A percentile compares a stretch with the other conserved stretches of the same genome.
phyloP scores from a whole-genome alignment of 305 asterid species.

The Fraxinus floribunda region DNA sequence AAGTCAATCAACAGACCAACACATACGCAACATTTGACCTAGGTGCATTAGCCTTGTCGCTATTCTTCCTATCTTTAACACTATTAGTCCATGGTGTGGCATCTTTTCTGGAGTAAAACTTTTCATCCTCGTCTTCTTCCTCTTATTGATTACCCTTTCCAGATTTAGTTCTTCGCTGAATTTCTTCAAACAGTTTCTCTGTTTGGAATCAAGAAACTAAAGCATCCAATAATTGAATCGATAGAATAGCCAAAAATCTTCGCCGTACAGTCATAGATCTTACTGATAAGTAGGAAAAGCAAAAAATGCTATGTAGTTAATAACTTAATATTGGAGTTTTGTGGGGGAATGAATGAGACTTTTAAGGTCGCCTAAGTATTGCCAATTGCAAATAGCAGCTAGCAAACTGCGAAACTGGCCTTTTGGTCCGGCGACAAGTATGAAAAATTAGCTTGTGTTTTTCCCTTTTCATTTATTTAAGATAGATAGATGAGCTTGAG shows the following conservation, averaged over 20 bases:
- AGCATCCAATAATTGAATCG: background rate
- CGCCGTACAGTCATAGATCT: no score
- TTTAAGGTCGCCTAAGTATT: no score
- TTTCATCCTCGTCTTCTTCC: slow-evolving; percentile 62
- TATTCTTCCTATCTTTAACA: slow-evolving; percentile 73
- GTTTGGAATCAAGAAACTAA: background rate
- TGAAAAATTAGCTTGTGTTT: background rate
- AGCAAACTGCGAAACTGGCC: slow-evolving; percentile 23
- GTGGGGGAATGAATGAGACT: no score
- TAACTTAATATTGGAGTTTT: no score
- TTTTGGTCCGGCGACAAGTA: background rate
- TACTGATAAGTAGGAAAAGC: no score
- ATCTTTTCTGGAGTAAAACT: slow-evolving; percentile 51
- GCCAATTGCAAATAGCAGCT: no score
- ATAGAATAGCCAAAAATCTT: no score
- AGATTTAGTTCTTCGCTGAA: slow-evolving; percentile 22
- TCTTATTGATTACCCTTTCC: slow-evolving; percentile 55
- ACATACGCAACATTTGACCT: no score
- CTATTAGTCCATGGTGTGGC: slow-evolving; percentile 52
- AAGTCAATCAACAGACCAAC: no score
- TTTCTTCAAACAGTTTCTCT: background rate
- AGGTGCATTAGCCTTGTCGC: slow-evolving; percentile 67
- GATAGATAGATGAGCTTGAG: no score
- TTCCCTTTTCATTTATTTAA: background rate
- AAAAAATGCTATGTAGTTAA: no score